Evolutionary conservation across 2,329 filamentous ascomycete genomes (phyloP).

Genomic region (Phialemoniopsis sp.): DNA sequence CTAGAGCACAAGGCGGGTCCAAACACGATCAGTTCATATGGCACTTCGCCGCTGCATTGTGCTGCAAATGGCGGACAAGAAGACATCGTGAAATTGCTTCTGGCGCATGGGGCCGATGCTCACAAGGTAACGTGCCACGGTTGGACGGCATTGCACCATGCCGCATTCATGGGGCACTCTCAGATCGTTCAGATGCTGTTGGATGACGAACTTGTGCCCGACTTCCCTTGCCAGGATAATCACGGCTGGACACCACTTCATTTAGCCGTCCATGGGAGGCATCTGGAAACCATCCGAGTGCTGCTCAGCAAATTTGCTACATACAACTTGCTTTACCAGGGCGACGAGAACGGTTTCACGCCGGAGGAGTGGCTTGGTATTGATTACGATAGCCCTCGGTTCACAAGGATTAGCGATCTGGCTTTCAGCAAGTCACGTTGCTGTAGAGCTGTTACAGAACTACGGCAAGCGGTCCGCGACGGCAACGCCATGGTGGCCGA

Average conservation of each 20-base stretch:
- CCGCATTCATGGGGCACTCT: slow-evolving; percentile 17
- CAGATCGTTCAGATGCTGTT: slow-evolving; percentile 14
- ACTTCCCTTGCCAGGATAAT: slow-evolving; percentile 13
- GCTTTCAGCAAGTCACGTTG: slow-evolving; percentile 20
- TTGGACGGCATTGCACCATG: slow-evolving; percentile 12
- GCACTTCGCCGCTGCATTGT: slow-evolving; percentile 14
- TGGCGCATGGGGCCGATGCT: slow-evolving; percentile 4
- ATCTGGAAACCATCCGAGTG: slow-evolving; percentile 11
- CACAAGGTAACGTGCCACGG: slow-evolving; percentile 10
- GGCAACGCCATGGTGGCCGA: slow-evolving; percentile 14
- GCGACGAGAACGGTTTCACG: slow-evolving; percentile 16
- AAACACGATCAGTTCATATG: slow-evolving; percentile 11
- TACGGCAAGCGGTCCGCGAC: slow-evolving; percentile 16
- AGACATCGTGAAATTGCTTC: slow-evolving; percentile 7
- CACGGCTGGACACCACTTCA: slow-evolving; percentile 19
- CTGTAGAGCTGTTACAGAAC: slow-evolving; percentile 16
- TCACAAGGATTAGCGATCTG: slow-evolving; percentile 16
- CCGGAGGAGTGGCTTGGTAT: slow-evolving; percentile 18
- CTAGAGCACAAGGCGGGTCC: slow-evolving; percentile 12
- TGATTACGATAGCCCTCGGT: slow-evolving; percentile 7
- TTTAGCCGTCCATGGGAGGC: slow-evolving; percentile 14
- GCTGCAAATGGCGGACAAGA: slow-evolving; percentile 10
- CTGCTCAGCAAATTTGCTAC: slow-evolving; percentile 9
- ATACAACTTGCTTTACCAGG: slow-evolving; percentile 8
- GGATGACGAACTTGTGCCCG: slow-evolving; percentile 13